Percentiles rank a stretch among this genome's conserved stretches.
These are phyloP conservation scores for Rhynchosporium agropyri DNA, from an alignment of 2,329 filamentous ascomycete genomes.

Conservation along the genomic window DNA sequence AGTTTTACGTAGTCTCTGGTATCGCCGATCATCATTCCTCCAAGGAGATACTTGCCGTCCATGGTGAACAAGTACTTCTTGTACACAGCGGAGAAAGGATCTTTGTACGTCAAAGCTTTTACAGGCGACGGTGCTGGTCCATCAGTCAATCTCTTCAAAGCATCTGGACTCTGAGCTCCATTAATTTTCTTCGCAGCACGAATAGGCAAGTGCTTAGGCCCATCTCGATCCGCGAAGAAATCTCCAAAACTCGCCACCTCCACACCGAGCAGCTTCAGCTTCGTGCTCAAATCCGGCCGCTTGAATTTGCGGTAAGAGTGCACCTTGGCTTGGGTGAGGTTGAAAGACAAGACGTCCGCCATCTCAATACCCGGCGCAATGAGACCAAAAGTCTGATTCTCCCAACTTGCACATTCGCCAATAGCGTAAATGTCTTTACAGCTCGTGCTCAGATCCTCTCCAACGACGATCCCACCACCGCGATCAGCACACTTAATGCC, in stretches of 20 bases:
- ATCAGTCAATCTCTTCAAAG: conserved; percentile 55
- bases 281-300: conserved; percentile 85
- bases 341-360: conserved; percentile 89
- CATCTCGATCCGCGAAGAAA: conserved; percentile 88
- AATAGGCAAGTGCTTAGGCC: conserved; percentile 72
- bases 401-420: conserved; percentile 89
- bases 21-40: conserved; percentile 98
- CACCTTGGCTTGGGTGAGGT: conserved; percentile 79
- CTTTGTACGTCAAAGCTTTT: conserved; percentile 84
- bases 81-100: conserved; percentile 86
- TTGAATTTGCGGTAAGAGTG: conserved; percentile 74
- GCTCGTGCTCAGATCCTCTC: conserved; percentile 68
- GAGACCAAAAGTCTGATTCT: conserved; percentile 82
- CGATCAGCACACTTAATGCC: conserved; percentile 73
- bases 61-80: conserved; percentile 92
- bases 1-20: conserved; percentile 89
- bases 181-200: conserved; percentile 53
- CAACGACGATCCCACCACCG: conserved; percentile 70
- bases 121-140: conserved; percentile 63
- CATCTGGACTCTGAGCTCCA: conserved; percentile 34
- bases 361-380: conserved; percentile 91
- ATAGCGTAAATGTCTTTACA: conserved; percentile 78
- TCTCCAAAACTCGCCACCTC: conserved; percentile 93
- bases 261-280: conserved; percentile 85
- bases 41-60: conserved; percentile 86